These are phyloP conservation scores for Phaffia rhodozyma DNA, from an alignment of 1,284 basidiomycete genomes.

Conservation along the genomic window DNA sequence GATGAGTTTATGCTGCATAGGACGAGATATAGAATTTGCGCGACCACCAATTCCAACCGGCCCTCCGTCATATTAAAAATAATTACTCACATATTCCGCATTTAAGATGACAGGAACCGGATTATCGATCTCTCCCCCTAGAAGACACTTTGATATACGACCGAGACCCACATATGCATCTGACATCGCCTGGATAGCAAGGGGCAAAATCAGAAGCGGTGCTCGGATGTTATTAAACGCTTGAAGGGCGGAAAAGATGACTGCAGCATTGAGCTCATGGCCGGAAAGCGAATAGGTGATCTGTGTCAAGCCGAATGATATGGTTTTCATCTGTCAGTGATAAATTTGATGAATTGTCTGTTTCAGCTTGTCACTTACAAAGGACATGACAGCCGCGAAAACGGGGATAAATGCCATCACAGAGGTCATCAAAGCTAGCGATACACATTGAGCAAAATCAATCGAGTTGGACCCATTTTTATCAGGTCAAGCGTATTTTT, in stretches of 20 bases:
- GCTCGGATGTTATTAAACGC: slow-evolving; percentile 52
- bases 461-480: no score
- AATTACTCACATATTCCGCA: slow-evolving; percentile 25
- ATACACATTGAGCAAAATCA: slow-evolving; percentile 21
- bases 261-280: slow-evolving; percentile 52
- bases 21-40: no score
- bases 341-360: background rate
- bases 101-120: slow-evolving; percentile 2
- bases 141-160: slow-evolving; percentile 43
- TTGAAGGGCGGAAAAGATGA: slow-evolving; percentile 60
- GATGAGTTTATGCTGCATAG: background rate
- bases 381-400: slow-evolving; percentile 45
- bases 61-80: no score
- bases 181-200: slow-evolving; percentile 36
- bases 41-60: no score
- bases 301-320: slow-evolving; percentile 38
- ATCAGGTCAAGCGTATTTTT: no score
- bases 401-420: slow-evolving; percentile 48
- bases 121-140: slow-evolving; percentile 23
- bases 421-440: slow-evolving; percentile 24
- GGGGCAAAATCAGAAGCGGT: slow-evolving; percentile 27
- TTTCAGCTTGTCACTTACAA: background rate
- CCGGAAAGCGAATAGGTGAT: slow-evolving; percentile 57
- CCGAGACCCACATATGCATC: slow-evolving; percentile 52
- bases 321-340: slow-evolving; percentile 36